phyloP scores from a whole-genome alignment of 108 stramenopile species.

The Nannochloropsis oceanica region DNA sequence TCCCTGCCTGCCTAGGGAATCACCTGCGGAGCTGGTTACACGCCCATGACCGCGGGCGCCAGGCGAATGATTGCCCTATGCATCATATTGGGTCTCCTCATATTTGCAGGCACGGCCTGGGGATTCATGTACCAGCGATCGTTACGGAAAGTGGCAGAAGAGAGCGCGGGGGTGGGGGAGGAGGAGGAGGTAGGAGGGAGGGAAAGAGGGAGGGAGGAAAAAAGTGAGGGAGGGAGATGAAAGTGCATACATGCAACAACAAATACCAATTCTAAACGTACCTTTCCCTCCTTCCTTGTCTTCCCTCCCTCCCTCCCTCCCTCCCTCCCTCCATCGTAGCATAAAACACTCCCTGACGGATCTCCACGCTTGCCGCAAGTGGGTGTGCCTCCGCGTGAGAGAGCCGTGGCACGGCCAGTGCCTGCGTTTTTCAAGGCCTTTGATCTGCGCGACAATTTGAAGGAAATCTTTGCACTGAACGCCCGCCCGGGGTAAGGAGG shows the following conservation, averaged over 20 bases:
- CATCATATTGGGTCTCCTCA: not conserved
- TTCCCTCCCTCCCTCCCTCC: too few species aligned
- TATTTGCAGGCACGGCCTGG: not conserved
- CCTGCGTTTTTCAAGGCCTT: not conserved
- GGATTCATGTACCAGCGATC: not conserved
- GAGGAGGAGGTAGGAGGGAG: not conserved
- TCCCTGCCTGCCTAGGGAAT: not conserved
- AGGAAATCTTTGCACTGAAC: not conserved
- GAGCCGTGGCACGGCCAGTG: not conserved
- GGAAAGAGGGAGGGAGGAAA: not conserved
- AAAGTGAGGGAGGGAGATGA: not conserved
- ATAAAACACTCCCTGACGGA: not conserved
- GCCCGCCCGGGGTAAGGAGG: not conserved
- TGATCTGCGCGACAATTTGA: not conserved
- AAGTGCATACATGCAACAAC: not conserved
- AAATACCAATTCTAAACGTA: too few species aligned
- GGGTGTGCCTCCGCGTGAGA: not conserved
- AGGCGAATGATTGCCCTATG: not conserved
- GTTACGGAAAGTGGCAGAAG: not conserved
- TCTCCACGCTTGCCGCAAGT: not conserved
- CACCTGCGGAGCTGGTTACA: not conserved
- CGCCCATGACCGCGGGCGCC: not conserved
- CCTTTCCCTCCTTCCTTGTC: too few species aligned
- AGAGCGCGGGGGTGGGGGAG: not conserved
- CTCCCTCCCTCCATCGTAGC: not conserved